phyloP scores from a whole-genome alignment of 2,329 filamentous ascomycete species.

The Neurospora crassa region DNA sequence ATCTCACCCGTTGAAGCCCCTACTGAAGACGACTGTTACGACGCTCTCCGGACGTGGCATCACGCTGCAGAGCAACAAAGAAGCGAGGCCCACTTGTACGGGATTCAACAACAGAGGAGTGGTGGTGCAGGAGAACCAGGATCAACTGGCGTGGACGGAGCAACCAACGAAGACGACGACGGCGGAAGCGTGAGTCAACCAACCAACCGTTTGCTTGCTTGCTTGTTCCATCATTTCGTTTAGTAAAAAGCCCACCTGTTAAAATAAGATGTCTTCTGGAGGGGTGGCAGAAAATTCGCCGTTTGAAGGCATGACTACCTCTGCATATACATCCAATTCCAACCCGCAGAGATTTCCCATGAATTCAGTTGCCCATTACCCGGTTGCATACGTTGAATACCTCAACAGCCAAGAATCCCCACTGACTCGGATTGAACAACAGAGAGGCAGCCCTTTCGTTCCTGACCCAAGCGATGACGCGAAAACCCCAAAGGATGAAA shows the following conservation, averaged over 20 bases:
- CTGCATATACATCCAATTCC: neutral
- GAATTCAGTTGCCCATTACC: neutral
- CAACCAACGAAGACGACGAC: neutral
- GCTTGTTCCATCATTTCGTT: neutral
- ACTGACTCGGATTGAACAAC: neutral
- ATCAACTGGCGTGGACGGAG: neutral
- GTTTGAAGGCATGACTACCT: neutral
- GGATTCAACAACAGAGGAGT: neutral
- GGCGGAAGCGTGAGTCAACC: neutral
- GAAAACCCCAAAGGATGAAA: neutral
- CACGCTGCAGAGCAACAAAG: neutral
- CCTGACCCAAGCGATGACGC: neutral
- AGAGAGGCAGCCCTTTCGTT: neutral
- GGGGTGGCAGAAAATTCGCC: neutral
- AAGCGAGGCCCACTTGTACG: neutral
- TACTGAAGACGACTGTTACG: slow-evolving; percentile 21
- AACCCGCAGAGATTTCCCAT: neutral
- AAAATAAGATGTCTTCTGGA: neutral
- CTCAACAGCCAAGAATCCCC: neutral
- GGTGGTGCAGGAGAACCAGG: neutral
- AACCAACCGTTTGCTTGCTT: neutral
- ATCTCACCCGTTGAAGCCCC: slow-evolving; percentile 16
- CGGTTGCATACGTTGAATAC: neutral
- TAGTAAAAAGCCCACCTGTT: neutral
- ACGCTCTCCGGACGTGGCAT: slow-evolving; percentile 16